These are phyloP conservation scores for Starmerella scarabaei DNA, from an alignment of 805 yeast genomes.

Conservation along the genomic window DNA sequence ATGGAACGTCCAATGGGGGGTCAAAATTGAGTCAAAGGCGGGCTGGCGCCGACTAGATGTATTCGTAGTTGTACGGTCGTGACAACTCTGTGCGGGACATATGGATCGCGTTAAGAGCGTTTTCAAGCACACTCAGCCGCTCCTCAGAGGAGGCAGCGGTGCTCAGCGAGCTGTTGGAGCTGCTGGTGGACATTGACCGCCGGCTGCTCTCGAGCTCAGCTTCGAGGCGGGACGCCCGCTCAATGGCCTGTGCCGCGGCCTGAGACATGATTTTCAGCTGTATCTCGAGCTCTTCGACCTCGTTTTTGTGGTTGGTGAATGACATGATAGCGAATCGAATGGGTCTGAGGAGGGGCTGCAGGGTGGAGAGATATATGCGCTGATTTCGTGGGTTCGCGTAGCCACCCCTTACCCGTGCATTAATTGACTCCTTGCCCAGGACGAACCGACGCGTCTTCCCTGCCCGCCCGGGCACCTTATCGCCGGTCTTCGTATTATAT, in stretches of 20 bases:
- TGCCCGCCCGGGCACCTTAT: too few species aligned
- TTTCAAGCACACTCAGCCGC: constrained; percentile 17
- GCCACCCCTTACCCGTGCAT: background rate
- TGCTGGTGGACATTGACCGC: constrained; percentile 5
- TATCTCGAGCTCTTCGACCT: constrained; percentile 20
- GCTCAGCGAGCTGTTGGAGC: constrained; percentile 4
- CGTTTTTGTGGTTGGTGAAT: constrained; percentile 3
- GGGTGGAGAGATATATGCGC: too few species aligned
- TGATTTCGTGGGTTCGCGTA: too few species aligned
- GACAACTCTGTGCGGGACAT: constrained; percentile 20
- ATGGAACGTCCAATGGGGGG: too few species aligned
- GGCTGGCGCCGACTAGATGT: too few species aligned
- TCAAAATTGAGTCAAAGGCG: too few species aligned
- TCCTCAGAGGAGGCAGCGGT: constrained; percentile 10
- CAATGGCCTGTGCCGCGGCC: constrained; percentile 23
- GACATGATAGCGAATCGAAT: too few species aligned
- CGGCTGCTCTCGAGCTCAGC: constrained; percentile 13
- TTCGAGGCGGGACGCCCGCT: constrained; percentile 21
- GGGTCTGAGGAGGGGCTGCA: too few species aligned
- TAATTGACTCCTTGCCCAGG: too few species aligned
- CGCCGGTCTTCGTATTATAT: too few species aligned
- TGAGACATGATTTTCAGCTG: constrained; percentile 20
- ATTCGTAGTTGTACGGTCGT: constrained; percentile 18
- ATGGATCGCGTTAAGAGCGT: constrained; percentile 19
- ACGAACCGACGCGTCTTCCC: too few species aligned